Base-by-base conservation (phyloP, 148 eudicot genomes). In the Dianthus caryophyllus region DNA sequence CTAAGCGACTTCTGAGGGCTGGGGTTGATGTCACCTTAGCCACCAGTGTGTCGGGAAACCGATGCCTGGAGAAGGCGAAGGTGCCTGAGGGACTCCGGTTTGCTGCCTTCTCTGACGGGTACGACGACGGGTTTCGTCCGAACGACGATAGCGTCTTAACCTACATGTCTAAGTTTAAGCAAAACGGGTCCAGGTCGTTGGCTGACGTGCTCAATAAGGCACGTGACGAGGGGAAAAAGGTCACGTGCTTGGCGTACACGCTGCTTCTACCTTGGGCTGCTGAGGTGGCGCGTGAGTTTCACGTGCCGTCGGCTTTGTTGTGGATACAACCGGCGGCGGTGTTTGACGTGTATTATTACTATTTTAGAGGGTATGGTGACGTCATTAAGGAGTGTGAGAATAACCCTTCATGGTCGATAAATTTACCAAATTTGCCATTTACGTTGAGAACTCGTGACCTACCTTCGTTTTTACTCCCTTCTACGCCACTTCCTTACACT, bases 281-380 rank as follows among this genome's bases (percentile, higher is more conserved):
- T 0, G 68, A 68, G 56, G 86, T 88, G 76, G 89, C 91, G 9
- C 82, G 82, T 64, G 73, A 44, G 2, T 55, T 47, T 46, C 68
- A 77, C 66, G 47, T 86, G 55, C 88, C 91, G 1, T 72, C 76
- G 0, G 82, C 86, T 0, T 75, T 81, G 0, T 61, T 86, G 0
- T 88, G 89, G 91, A 81, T 84, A 38, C 95, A 88, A 73, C 85
- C 97, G 0, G 88, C 91, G 29, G 44, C 80, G 0, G 76, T 83
- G 0, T 68, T 90, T 27, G 70, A 65, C n/a, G 69, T 86, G 14
- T 88, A 81, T 66, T 83, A 86, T 61, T 74, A 75, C 43, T 85
- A 80, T 56, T 82, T 83, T 71, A 65, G 76, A 39, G 84, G 83
- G 0, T 79, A 68, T 12, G 57, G 44, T 7, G 77, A 74, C 22